A percentile compares a stretch with the other conserved stretches of the same genome.
Evolutionary conservation across 768 basidiomycete genomes (phyloP).

Genomic region (Dacryopinax primogenitus): DNA sequence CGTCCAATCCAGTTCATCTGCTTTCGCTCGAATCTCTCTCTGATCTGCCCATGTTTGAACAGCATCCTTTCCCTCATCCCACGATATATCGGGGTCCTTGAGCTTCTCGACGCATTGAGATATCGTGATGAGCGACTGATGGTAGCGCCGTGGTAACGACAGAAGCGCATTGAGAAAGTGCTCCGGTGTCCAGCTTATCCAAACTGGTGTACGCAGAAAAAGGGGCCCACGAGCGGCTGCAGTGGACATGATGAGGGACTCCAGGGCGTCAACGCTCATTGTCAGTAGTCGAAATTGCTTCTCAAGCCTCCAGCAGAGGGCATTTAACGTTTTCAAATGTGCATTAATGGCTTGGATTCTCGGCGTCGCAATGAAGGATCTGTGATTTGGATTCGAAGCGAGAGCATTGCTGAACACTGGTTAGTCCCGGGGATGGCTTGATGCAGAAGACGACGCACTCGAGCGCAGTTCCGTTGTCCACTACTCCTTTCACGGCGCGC

Average conservation of each 20-base stretch:
- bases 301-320: background rate
- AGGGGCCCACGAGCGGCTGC: background rate
- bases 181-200: conserved; percentile 1
- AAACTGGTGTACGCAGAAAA: background rate
- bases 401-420: background rate
- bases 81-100: background rate
- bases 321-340: background rate
- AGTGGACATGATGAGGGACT: background rate
- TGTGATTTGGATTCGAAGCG: background rate
- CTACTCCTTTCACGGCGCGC: conserved; percentile 53
- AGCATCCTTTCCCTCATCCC: background rate
- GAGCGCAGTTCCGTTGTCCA: conserved; percentile 71
- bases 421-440: background rate
- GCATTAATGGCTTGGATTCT: background rate
- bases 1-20: background rate
- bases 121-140: background rate
- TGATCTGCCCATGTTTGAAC: background rate
- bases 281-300: background rate
- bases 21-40: background rate
- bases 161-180: background rate
- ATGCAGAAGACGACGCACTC: conserved; percentile 41
- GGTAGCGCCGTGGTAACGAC: background rate
- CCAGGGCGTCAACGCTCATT: background rate
- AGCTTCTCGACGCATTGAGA: background rate
- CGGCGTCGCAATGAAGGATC: background rate